A percentile compares a stretch with the other conserved stretches of the same genome.
phyloP scores from a whole-genome alignment of 805 yeast species.

The Schwanniomyces polymorphus region DNA sequence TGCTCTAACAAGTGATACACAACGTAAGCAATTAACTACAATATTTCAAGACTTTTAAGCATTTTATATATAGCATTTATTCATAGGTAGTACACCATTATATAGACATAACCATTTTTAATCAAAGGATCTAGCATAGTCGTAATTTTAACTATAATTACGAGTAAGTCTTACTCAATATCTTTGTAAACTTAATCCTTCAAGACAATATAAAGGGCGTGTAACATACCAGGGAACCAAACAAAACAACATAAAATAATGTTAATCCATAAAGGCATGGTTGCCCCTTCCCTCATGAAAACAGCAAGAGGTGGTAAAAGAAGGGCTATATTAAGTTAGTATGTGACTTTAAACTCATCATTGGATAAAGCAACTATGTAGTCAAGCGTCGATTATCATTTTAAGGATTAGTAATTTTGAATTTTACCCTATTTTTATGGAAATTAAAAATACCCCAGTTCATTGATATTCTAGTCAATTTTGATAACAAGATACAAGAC shows the following conservation, averaged over 20 bases:
- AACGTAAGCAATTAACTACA: too few relatives aligned
- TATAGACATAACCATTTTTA: background rate
- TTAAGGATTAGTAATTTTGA: background rate
- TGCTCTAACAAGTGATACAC: background rate
- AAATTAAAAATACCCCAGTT: too few relatives aligned
- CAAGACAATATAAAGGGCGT: conserved; percentile 66
- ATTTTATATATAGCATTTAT: background rate
- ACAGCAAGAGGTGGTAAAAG: conserved; percentile 79
- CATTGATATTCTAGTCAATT: background rate
- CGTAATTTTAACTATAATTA: background rate
- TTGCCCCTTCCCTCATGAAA: conserved; percentile 65
- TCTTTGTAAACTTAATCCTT: conserved; percentile 14
- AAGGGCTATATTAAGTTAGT: conserved; percentile 43
- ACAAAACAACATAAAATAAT: conserved; percentile 57
- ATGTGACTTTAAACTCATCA: background rate
- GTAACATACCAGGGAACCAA: conserved; percentile 81
- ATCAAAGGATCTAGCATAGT: background rate
- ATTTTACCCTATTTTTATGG: too few relatives aligned
- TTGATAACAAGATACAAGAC: background rate
- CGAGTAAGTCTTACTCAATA: background rate
- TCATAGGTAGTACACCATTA: background rate
- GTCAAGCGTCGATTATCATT: background rate
- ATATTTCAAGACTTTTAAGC: too few relatives aligned
- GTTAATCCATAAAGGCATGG: conserved; percentile 65
- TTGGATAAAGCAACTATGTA: background rate